Conservation (phyloP, 805 yeast genomes). For the Zygosaccharomyces bisporus region DNA sequence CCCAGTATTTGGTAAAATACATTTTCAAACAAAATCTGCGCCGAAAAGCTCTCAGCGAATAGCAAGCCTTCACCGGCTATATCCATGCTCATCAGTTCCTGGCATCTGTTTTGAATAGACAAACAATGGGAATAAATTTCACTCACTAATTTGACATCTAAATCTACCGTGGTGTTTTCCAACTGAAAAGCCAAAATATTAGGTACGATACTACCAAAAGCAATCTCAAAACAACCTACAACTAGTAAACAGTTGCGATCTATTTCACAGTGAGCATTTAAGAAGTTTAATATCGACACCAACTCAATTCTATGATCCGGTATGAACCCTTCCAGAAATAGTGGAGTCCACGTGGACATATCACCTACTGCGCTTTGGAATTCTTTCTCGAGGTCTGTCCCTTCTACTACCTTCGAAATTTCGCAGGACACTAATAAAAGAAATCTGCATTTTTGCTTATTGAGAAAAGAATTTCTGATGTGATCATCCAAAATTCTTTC, state of each 20-base stretch:
- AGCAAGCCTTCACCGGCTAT: not conserved
- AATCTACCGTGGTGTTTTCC: not conserved
- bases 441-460: conserved; percentile 1
- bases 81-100: not conserved
- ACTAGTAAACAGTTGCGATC: not conserved
- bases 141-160: not conserved
- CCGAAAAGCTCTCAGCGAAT: not conserved
- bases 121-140: conserved; percentile 6
- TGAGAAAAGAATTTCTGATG: not conserved
- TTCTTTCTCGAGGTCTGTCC: not conserved
- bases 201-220: conserved; percentile 7
- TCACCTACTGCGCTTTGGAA: not conserved
- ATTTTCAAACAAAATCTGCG: not conserved
- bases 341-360: not conserved
- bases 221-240: not conserved
- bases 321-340: not conserved
- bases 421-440: conserved; percentile 1
- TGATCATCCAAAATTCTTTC: conserved; percentile 5
- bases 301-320: not conserved
- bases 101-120: conserved; percentile 6
- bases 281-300: not conserved
- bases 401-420: conserved; percentile 2
- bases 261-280: not conserved
- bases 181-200: conserved; percentile 1
- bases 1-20: conserved; percentile 1